Evolutionary conservation across 2,329 filamentous ascomycete genomes (phyloP).

Genomic region (Pseudogymnoascus verrucosus): DNA sequence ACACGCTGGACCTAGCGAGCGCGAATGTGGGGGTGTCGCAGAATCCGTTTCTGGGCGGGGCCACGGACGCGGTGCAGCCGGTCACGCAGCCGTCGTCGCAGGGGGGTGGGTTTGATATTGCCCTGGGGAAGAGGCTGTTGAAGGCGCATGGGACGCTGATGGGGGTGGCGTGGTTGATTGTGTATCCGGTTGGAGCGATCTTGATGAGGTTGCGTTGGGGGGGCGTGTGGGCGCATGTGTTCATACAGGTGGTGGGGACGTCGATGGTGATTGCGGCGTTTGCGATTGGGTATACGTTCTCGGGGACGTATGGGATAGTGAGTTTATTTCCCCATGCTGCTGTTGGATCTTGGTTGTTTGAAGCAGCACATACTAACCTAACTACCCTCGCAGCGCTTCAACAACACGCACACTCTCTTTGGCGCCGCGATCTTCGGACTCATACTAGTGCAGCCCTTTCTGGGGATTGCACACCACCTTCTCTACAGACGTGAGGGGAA

Average conservation of each 20-base stretch:
- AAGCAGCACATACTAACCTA: background rate
- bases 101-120: background rate
- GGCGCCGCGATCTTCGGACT: slow-evolving; percentile 49
- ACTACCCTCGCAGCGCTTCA: slow-evolving; percentile 38
- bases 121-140: background rate
- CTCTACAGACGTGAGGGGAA: slow-evolving; percentile 33
- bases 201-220: slow-evolving; percentile 42
- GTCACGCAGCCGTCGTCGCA: background rate
- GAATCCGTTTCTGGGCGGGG: background rate
- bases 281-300: slow-evolving; percentile 45
- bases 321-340: slow-evolving; percentile 22
- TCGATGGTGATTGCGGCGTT: slow-evolving; percentile 53
- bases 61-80: background rate
- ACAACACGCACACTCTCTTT: slow-evolving; percentile 23
- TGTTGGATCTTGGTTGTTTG: background rate
- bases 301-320: slow-evolving; percentile 35
- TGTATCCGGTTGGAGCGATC: slow-evolving; percentile 53
- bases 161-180: slow-evolving; percentile 48
- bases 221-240: slow-evolving; percentile 39
- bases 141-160: slow-evolving; percentile 52
- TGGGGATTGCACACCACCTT: slow-evolving; percentile 50
- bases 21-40: background rate
- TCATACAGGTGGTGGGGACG: slow-evolving; percentile 47
- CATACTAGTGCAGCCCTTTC: slow-evolving; percentile 48
- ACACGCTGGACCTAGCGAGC: background rate